Conservation (phyloP, 2,329 filamentous ascomycete species). For the Bipolaris cookei region DNA sequence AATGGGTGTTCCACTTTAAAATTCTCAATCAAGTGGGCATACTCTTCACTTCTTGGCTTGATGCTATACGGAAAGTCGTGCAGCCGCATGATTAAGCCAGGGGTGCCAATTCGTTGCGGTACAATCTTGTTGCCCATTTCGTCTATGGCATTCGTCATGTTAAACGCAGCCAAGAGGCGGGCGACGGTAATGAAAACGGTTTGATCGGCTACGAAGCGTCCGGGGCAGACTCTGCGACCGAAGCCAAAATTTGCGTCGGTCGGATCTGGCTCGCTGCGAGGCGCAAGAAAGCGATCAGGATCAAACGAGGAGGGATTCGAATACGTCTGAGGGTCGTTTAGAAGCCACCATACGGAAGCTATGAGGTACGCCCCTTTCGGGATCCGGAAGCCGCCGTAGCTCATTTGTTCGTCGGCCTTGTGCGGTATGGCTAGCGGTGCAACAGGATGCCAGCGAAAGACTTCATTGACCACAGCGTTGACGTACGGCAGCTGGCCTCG, state of each 20-base stretch:
- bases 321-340: neutral
- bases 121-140: neutral
- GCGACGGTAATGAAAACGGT: neutral
- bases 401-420: neutral
- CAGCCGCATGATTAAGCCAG: neutral
- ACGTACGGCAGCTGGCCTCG: neutral
- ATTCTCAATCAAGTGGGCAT: neutral
- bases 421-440: neutral
- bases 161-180: neutral
- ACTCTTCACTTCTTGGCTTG: neutral
- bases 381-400: neutral
- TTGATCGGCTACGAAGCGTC: neutral
- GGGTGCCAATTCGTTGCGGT: neutral
- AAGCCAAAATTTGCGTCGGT: neutral
- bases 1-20: neutral
- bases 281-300: neutral
- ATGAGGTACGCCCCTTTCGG: neutral
- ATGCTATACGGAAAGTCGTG: neutral
- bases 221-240: neutral
- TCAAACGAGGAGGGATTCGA: neutral
- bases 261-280: neutral
- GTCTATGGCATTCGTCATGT: neutral
- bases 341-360: neutral
- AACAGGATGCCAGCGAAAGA: neutral
- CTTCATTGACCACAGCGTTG: neutral